Conservation (phyloP, 2,329 filamentous ascomycete genomes). For the Colletotrichum gloeosporioides region DNA sequence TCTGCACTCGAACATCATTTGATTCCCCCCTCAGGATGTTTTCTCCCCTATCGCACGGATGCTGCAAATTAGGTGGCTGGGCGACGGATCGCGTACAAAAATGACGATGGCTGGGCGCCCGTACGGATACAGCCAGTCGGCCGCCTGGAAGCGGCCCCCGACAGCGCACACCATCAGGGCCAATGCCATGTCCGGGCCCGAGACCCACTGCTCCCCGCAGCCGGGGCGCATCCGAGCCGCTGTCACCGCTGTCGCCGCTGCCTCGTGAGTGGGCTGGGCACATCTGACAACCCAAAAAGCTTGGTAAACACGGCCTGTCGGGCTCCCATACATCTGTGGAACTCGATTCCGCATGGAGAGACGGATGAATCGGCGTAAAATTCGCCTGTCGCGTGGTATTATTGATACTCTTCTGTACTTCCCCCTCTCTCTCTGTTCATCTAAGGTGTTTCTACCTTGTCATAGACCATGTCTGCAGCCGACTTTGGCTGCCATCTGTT, state of each 20-base stretch:
- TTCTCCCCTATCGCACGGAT: not conserved
- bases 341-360: not conserved
- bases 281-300: not conserved
- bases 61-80: not conserved
- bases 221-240: not conserved
- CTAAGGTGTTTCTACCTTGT: not conserved
- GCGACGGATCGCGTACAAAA: not conserved
- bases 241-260: not conserved
- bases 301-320: not conserved
- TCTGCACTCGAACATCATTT: not conserved
- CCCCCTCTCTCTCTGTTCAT: not conserved
- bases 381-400: not conserved
- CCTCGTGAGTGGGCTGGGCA: not conserved
- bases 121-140: not conserved
- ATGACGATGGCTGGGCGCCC: conserved; percentile 13
- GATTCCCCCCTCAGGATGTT: not conserved
- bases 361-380: not conserved
- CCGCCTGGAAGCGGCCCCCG: not conserved
- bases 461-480: not conserved
- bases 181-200: not conserved
- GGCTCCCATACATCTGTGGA: not conserved
- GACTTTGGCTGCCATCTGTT: not conserved
- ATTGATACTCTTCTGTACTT: not conserved
- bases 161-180: not conserved
- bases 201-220: not conserved